phyloP scores from a whole-genome alignment of 2,329 filamentous ascomycete genomes.

The Trichoderma citrinoviride region DNA sequence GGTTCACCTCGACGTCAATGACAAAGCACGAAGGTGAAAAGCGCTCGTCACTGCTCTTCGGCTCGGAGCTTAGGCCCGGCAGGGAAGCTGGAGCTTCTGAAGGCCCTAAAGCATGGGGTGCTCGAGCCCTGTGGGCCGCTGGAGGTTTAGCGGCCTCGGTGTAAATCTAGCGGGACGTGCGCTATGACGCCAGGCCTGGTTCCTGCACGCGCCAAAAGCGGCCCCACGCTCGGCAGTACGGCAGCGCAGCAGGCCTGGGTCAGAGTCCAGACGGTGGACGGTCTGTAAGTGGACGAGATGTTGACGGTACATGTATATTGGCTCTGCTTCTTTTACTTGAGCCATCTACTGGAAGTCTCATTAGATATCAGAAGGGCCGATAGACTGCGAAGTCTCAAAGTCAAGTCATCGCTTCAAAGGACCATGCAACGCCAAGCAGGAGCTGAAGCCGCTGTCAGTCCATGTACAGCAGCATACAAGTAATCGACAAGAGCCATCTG shows the following conservation, averaged over 20 bases:
- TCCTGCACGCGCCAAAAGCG: constrained; percentile 19
- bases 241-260: background rate
- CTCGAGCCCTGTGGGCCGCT: constrained; percentile 12
- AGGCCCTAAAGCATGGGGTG: background rate
- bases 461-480: too few relatives aligned
- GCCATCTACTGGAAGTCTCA: too few relatives aligned
- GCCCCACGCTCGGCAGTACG: constrained; percentile 10
- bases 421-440: too few relatives aligned
- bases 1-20: background rate
- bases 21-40: background rate
- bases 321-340: too few relatives aligned
- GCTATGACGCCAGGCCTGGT: constrained; percentile 12
- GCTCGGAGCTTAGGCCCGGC: background rate
- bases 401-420: too few relatives aligned
- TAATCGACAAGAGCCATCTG: too few relatives aligned
- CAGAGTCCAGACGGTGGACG: too few relatives aligned
- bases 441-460: too few relatives aligned
- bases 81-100: background rate
- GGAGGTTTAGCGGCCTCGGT: constrained; percentile 1
- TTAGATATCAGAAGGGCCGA: too few relatives aligned
- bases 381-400: too few relatives aligned
- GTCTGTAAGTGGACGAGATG: too few relatives aligned
- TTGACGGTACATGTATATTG: too few relatives aligned
- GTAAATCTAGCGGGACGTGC: background rate
- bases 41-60: background rate